phyloP scores from a whole-genome alignment of 2,329 filamentous ascomycete genomes.

The Fusarium pininemorale region DNA sequence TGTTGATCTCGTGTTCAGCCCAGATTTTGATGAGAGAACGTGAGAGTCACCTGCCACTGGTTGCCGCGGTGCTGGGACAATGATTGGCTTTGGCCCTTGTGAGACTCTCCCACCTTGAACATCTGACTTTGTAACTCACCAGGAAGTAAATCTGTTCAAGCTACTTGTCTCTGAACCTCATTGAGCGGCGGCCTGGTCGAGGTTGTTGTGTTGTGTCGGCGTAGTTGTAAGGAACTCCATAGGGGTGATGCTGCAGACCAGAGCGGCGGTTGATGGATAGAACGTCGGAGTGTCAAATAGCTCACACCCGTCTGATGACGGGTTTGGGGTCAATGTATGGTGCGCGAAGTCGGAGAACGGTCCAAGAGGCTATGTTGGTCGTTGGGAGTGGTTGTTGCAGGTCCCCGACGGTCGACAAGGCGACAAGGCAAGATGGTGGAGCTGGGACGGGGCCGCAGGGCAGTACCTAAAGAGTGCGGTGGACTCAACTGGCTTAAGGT shows the following conservation, averaged over 20 bases:
- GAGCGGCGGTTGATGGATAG: background rate
- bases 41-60: background rate
- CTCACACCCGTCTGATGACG: background rate
- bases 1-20: accelerated
- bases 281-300: background rate
- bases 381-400: background rate
- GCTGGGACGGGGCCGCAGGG: background rate
- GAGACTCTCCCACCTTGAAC: background rate
- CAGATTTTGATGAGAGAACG: background rate
- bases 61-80: accelerated
- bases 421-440: background rate
- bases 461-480: no score
- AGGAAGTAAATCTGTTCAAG: background rate
- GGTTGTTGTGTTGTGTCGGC: background rate
- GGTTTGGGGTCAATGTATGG: background rate
- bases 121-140: background rate
- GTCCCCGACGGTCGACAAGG: background rate
- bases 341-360: background rate
- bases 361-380: background rate
- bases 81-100: background rate
- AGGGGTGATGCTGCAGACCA: accelerated
- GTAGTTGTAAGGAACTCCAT: background rate
- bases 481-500: background rate
- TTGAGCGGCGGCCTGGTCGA: accelerated
- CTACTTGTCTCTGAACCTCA: background rate